phyloP scores from a whole-genome alignment of 441 rosid species.

The Croton setiger region DNA sequence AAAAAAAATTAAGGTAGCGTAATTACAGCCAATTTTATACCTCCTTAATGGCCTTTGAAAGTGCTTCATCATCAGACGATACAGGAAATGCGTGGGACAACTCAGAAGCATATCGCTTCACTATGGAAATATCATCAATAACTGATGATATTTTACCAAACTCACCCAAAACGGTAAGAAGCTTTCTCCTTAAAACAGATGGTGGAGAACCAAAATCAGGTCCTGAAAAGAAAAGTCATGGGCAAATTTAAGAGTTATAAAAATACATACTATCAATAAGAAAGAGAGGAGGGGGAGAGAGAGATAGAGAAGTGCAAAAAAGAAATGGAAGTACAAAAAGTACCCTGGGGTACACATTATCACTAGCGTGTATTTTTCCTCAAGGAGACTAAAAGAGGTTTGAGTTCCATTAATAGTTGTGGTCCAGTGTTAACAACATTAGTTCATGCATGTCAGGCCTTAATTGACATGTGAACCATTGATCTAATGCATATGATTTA shows the following conservation, averaged over 20 bases:
- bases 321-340: too few relatives aligned
- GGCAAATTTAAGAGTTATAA: conserved; percentile 15
- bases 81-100: conserved; percentile 80
- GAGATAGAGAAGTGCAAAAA: conserved; percentile 11
- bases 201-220: conserved; percentile 89
- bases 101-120: conserved; percentile 72
- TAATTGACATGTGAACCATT: too few relatives aligned
- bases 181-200: conserved; percentile 56
- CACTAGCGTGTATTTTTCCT: too few relatives aligned
- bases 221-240: conserved; percentile 45
- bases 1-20: not conserved
- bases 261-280: conserved; percentile 7
- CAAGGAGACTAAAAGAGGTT: too few relatives aligned
- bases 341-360: too few relatives aligned
- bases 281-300: too few relatives aligned
- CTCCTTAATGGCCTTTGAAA: conserved; percentile 78
- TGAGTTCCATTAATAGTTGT: too few relatives aligned
- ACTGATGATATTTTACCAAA: conserved; percentile 67
- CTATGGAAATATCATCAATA: conserved; percentile 59
- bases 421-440: too few relatives aligned
- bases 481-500: too few relatives aligned
- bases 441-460: too few relatives aligned
- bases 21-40: conserved; percentile 29
- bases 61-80: conserved; percentile 78
- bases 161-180: conserved; percentile 66